A percentile compares a stretch with the other conserved stretches of the same genome.
These are phyloP conservation scores for Alternaria conjuncta DNA, from an alignment of 2,329 filamentous ascomycete species.

Conservation along the genomic window DNA sequence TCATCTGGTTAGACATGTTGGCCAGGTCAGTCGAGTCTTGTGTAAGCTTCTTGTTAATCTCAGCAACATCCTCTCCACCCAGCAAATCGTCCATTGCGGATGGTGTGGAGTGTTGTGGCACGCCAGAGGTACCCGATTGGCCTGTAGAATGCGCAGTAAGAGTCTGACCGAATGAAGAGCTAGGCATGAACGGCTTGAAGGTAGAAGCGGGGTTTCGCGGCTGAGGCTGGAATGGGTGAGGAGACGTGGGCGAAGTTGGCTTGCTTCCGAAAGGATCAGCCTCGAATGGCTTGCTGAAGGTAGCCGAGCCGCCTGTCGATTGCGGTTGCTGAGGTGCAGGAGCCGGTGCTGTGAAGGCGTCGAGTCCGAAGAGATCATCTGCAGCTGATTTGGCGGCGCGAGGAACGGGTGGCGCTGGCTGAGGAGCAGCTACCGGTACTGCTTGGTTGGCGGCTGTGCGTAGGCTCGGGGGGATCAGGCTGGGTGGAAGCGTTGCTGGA, in stretches of 20 bases:
- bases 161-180: slow-evolving; percentile 88
- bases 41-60: slow-evolving; percentile 85
- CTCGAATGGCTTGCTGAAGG: slow-evolving; percentile 53
- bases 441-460: slow-evolving; percentile 62
- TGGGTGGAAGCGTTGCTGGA: slow-evolving; percentile 78
- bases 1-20: slow-evolving; percentile 94
- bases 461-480: slow-evolving; percentile 85
- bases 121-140: slow-evolving; percentile 56
- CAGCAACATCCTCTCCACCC: slow-evolving; percentile 81
- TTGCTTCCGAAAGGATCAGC: slow-evolving; percentile 68
- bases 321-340: slow-evolving; percentile 64
- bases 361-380: slow-evolving; percentile 92
- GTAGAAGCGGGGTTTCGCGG: slow-evolving; percentile 54
- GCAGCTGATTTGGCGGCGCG: slow-evolving; percentile 73
- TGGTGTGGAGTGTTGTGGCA: slow-evolving; percentile 48
- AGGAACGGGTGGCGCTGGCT: slow-evolving; percentile 49
- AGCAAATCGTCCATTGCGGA: slow-evolving; percentile 80
- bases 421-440: slow-evolving; percentile 52
- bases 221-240: slow-evolving; percentile 55
- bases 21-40: slow-evolving; percentile 91
- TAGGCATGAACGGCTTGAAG: slow-evolving; percentile 92
- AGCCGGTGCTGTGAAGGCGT: slow-evolving; percentile 66
- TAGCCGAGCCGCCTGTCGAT: slow-evolving; percentile 74
- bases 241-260: slow-evolving; percentile 61
- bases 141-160: slow-evolving; percentile 80